Base-by-base conservation (phyloP, 2,329 filamentous ascomycete genomes). In the Apiospora saccharicola region DNA sequence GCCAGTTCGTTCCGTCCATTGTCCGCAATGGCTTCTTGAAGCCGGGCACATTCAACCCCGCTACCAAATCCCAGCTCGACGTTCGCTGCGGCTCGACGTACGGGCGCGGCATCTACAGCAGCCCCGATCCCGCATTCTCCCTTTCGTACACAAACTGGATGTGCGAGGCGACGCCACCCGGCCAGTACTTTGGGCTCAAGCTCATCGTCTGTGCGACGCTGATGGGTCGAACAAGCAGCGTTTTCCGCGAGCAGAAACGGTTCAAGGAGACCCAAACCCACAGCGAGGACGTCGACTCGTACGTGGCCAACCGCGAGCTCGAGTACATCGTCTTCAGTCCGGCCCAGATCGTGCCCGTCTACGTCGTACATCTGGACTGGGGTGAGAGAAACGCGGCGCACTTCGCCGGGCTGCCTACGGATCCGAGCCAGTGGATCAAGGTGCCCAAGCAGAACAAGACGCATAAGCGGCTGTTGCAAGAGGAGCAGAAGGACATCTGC, bases 321-420 rank as follows among this genome's bases (percentile, higher is more conserved):
- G 84, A 86, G 73, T 86, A 85, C 70, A 80, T 86, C 26, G 82
- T 85, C 16, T 85, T 86, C 73, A 77, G 85, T n/a, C 74, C 78
- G 10, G 78, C 80, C 4, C 83, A 83, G 67, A 85, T 86, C 13
- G 76, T 86, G 13, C 85, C 85, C 0, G 83, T 83, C 69, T 85
- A 86, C 71, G 83, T 86, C 13, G 78, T 86, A 6, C 84, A 86
- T 72, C 77, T 86, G 12, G 85, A 86, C 71, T 82, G 82, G 73
- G 82, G 82, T 4, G 75, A 76, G 22, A 78, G 82, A 3, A 78
- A 81, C 69, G 77, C 80, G 13, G 73, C 77, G 49, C 73, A 80
- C 68, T 79, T 78, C 16, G 72, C 69, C 10, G 69, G 72, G 13
- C 75, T 79, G 22, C 76, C 77, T 0, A 67, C 49, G 5, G 72